Conservation (phyloP, 1,284 basidiomycete genomes). For the Inonotus hispidus region DNA sequence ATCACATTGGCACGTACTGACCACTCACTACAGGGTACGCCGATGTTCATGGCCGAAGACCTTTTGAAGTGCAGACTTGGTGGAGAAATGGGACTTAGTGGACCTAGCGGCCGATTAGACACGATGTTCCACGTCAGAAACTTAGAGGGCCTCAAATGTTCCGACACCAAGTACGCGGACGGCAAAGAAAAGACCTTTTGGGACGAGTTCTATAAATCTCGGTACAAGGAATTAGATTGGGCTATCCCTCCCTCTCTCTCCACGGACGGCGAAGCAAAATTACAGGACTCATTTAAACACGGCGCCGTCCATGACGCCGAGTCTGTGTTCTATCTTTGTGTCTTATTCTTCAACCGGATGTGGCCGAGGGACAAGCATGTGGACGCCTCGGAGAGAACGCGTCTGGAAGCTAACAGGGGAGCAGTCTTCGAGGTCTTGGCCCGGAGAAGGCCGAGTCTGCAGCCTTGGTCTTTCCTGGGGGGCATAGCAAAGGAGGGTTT, state of each 20-base stretch:
- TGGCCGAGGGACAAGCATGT: neutral
- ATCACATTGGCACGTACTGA: neutral
- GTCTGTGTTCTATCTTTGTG: neutral
- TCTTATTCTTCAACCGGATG: neutral
- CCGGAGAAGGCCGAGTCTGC: too few relatives aligned
- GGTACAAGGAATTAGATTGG: neutral
- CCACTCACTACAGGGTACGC: neutral
- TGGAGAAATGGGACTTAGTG: neutral
- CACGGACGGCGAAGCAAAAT: neutral
- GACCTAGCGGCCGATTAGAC: neutral
- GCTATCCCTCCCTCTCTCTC: neutral
- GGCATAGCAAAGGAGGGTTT: too few relatives aligned
- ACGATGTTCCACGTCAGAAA: neutral
- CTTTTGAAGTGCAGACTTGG: neutral
- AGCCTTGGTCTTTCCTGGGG: too few relatives aligned
- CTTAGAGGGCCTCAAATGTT: too few relatives aligned
- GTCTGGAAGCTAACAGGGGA: neutral
- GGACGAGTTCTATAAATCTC: neutral
- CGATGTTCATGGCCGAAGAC: neutral
- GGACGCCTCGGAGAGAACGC: neutral
- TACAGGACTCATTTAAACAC: neutral
- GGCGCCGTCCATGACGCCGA: neutral
- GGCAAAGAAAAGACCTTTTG: neutral
- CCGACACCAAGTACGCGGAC: neutral
- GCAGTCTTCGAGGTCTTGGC: too few relatives aligned